A percentile compares a stretch with the other conserved stretches of the same genome.
These are phyloP conservation scores for Mycena rebaudengoi DNA, from an alignment of 768 basidiomycete species.

Conservation along the genomic window DNA sequence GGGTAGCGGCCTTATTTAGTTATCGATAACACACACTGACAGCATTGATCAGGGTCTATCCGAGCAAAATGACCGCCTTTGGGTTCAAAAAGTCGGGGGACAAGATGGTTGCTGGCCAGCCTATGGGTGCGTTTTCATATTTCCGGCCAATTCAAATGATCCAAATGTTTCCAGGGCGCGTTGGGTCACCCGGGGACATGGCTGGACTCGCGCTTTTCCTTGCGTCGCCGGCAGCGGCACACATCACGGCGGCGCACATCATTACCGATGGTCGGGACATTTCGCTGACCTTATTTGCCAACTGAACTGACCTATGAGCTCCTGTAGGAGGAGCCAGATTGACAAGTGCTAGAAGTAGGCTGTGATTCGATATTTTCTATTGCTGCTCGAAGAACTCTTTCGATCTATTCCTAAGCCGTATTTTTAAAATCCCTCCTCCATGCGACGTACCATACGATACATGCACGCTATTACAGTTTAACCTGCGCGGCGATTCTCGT, in stretches of 20 bases:
- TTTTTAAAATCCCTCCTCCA: too few species aligned
- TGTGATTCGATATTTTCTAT: too few species aligned
- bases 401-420: too few species aligned
- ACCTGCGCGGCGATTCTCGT: constrained; percentile 21
- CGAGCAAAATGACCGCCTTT: constrained; percentile 86
- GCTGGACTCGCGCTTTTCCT: constrained; percentile 78
- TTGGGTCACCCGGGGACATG: constrained; percentile 71
- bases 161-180: constrained; percentile 65
- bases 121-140: constrained; percentile 69
- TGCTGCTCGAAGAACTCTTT: too few species aligned
- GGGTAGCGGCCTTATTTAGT: constrained; percentile 55
- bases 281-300: too few species aligned
- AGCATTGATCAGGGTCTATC: constrained; percentile 71
- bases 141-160: too few species aligned
- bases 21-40: constrained; percentile 10
- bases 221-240: constrained; percentile 73
- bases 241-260: constrained; percentile 79
- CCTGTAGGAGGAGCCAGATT: too few species aligned
- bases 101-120: constrained; percentile 62
- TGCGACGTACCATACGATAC: too few species aligned
- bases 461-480: constrained; percentile 23
- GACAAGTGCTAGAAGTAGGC: too few species aligned
- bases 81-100: constrained; percentile 66
- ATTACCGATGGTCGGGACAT: constrained; percentile 78
- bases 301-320: too few species aligned